Evolutionary conservation across 768 basidiomycete genomes (phyloP), one percentile per base, ranked within the genome.

Genomic region (Boletus bicolor): DNA sequence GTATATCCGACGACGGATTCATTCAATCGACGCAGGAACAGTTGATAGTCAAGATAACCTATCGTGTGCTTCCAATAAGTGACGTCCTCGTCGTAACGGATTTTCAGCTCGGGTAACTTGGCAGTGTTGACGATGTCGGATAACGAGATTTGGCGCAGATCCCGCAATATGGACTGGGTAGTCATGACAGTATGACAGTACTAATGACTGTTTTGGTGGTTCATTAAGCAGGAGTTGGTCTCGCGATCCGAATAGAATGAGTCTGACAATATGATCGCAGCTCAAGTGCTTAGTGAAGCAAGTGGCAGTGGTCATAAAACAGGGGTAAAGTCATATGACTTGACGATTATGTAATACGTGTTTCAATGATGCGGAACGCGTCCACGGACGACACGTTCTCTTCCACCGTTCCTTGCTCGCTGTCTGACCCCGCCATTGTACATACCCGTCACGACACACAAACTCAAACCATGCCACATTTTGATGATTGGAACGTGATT

Each of bases 401-500:
- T 45, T 51, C 6, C 28, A 58, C 58, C 60, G 44, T 39, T 28
- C 28, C 8, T 34, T 7, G 36, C 39, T 19, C 21, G n/a, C 35
- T 24, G 12, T 41, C n/a, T 34, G 3, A 26, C 41, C 26, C 1
- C 7, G 12, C 19, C 37, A 0, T 43, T 44, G 19, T 30, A 17
- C 43, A 45, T n/a, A 15, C 17, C 19, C 14, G 2, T n/a, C 2
- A 10, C 49, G 4, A 47, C 36, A 17, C 43, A 7, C 8, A 49
- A 17, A 15, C 9, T 1, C 3, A 1, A 17, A 45, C 0, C 3
- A 89, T 91, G 87, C 71, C 86, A 0, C 77, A 82, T 0, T 92
- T 85, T 57, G 87, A 91, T 36, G 87, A 90, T 54, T 92, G 90
- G 91, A 90, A 88, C 67, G 80, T 76, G 51, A 65, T 89, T 28